phyloP scores from a whole-genome alignment of 345 rosid genomes.

The Garcia nutans region DNA sequence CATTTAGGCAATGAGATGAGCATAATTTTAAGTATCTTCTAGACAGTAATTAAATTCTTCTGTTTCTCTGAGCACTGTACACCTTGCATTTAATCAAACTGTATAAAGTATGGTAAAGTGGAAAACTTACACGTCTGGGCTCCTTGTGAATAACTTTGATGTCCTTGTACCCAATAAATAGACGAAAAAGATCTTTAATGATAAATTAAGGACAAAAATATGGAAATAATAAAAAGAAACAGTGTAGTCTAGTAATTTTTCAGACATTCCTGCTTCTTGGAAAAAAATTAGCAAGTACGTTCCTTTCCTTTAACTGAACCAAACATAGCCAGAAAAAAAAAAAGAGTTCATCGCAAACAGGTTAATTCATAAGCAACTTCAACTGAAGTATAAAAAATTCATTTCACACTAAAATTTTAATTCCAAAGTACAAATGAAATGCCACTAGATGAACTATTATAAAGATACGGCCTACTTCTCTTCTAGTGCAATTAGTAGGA shows the following conservation, averaged over 20 bases:
- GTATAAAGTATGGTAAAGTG: slow-evolving; percentile 2
- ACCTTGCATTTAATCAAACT: neutral
- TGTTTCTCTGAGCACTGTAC: neutral
- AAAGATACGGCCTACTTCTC: slow-evolving; percentile 77
- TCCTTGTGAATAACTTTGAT: slow-evolving; percentile 61
- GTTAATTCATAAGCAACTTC: neutral
- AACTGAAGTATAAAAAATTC: neutral
- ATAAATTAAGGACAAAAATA: slow-evolving; percentile 30
- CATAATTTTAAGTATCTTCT: neutral
- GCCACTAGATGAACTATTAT: neutral
- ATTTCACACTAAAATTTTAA: neutral
- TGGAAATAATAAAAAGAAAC: slow-evolving; percentile 4
- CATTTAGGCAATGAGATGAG: neutral
- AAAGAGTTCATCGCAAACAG: neutral
- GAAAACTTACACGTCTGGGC: slow-evolving; percentile 49
- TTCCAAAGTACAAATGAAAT: neutral
- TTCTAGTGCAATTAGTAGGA: slow-evolving; percentile 58
- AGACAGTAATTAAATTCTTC: slow-evolving; percentile 6
- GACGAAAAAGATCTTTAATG: slow-evolving; percentile 54
- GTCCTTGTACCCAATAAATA: slow-evolving; percentile 58
- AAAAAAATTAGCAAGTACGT: neutral
- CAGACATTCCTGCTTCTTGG: neutral
- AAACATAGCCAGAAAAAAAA: neutral
- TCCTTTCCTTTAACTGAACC: neutral
- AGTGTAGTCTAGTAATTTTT: neutral